Conservation (phyloP, 116 monocot genomes). For the Thalassia testudinum region DNA sequence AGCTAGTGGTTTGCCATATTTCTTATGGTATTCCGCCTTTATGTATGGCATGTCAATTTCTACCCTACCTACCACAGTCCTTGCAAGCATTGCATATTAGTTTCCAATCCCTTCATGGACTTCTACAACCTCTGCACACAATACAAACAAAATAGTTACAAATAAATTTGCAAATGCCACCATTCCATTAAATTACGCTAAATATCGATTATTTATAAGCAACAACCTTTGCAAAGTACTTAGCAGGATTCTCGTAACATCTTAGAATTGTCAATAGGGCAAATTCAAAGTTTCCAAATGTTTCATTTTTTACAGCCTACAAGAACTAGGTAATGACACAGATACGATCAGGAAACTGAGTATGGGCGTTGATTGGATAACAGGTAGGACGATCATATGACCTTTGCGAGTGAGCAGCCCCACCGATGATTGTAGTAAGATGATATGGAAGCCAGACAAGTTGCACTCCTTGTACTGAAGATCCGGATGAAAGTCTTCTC, state of each 20-base stretch:
- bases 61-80: slow-evolving; percentile 44
- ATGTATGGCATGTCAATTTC: slow-evolving; percentile 95
- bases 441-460: slow-evolving; percentile 64
- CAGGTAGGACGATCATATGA: neutral
- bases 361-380: too few species aligned
- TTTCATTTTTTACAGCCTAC: slow-evolving; percentile 67
- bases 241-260: slow-evolving; percentile 69
- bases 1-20: too few species aligned
- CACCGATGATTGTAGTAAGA: slow-evolving; percentile 31
- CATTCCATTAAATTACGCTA: neutral
- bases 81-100: slow-evolving; percentile 15
- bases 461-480: slow-evolving; percentile 52
- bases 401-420: slow-evolving; percentile 53
- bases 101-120: slow-evolving; percentile 25
- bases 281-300: slow-evolving; percentile 65
- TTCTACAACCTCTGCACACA: slow-evolving; percentile 11
- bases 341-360: too few species aligned
- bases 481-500: slow-evolving; percentile 53
- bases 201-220: neutral
- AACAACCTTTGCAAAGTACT: slow-evolving; percentile 49
- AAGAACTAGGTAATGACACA: neutral
- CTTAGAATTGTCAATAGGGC: slow-evolving; percentile 75
- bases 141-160: too few species aligned
- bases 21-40: slow-evolving; percentile 38
- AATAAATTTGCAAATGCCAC: neutral